Percentiles rank a stretch among this genome's conserved stretches.
phyloP scores from a whole-genome alignment of 306 rosid species.

The Prunus davidiana region DNA sequence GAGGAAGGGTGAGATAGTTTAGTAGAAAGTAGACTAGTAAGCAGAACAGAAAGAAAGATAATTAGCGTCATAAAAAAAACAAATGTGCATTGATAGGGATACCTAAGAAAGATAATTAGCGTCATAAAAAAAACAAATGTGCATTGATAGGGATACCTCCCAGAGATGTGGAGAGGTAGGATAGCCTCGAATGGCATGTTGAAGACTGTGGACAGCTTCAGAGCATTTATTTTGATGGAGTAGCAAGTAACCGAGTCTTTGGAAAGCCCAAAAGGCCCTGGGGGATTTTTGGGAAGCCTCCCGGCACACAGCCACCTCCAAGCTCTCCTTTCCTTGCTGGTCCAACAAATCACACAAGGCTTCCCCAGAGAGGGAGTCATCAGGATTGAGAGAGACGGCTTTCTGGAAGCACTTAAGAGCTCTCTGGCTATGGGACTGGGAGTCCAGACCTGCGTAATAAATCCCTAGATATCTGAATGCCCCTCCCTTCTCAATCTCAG shows the following conservation, averaged over 20 bases:
- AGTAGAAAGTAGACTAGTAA: background rate
- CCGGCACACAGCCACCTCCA: slow-evolving; percentile 66
- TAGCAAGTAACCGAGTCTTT: slow-evolving; percentile 83
- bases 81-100: too few species aligned
- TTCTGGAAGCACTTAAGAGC: slow-evolving; percentile 84
- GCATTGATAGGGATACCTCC: slow-evolving; percentile 53
- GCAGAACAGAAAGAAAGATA: slow-evolving; percentile 8
- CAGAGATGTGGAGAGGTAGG: slow-evolving; percentile 74
- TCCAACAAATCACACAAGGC: slow-evolving; percentile 75
- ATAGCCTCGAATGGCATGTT: slow-evolving; percentile 86
- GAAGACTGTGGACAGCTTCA: slow-evolving; percentile 84
- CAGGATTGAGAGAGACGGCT: slow-evolving; percentile 64
- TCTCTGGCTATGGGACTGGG: slow-evolving; percentile 40
- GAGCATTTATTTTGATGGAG: slow-evolving; percentile 66
- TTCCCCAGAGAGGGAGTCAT: slow-evolving; percentile 71
- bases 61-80: too few species aligned
- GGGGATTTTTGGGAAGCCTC: slow-evolving; percentile 76
- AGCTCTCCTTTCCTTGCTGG: slow-evolving; percentile 55
- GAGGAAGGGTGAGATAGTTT: background rate
- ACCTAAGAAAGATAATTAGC: background rate
- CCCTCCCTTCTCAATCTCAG: slow-evolving; percentile 59
- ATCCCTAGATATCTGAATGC: slow-evolving; percentile 74
- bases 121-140: background rate
- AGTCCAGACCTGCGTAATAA: slow-evolving; percentile 38
- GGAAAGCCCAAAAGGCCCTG: slow-evolving; percentile 88